Conservation (phyloP, 2,329 filamentous ascomycete genomes). For the Atkinsonella texensis region DNA sequence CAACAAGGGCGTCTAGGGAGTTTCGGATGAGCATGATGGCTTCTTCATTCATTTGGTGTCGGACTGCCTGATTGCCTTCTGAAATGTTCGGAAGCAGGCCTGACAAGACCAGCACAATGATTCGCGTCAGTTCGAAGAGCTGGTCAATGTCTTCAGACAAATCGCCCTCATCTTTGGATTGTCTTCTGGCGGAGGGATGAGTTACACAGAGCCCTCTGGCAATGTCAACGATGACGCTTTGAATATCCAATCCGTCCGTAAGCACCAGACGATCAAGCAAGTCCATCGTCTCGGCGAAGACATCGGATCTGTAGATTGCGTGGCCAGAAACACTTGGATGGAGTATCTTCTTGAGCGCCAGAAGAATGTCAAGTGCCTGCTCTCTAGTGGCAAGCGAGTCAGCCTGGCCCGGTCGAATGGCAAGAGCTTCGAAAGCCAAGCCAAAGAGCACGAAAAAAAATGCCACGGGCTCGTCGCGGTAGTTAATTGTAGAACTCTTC, state of each 20-base stretch:
- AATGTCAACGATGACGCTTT: conserved; percentile 88
- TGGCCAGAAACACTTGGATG: conserved; percentile 91
- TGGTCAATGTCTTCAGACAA: conserved; percentile 96
- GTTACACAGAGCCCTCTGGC: conserved; percentile 80
- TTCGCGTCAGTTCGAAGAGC: conserved; percentile 89
- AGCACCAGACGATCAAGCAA: conserved; percentile 83
- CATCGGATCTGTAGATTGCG: conserved; percentile 88
- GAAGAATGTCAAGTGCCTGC: conserved; percentile 78
- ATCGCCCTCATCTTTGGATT: conserved; percentile 51
- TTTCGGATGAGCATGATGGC: conserved; percentile 68
- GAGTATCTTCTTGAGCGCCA: conserved; percentile 87
- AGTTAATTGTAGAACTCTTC: conserved; percentile 78
- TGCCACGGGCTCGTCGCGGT: conserved; percentile 91
- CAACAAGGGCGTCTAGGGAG: conserved; percentile 77
- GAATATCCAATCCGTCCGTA: conserved; percentile 80
- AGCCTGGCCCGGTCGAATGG: conserved; percentile 51
- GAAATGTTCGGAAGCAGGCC: conserved; percentile 75
- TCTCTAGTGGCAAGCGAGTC: conserved; percentile 53
- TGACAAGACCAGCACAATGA: conserved; percentile 86
- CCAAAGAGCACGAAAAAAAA: conserved; percentile 99
- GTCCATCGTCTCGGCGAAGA: conserved; percentile 97
- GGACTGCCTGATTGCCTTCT: conserved; percentile 51
- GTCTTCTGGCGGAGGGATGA: conserved; percentile 69
- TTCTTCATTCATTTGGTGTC: conserved; percentile 77
- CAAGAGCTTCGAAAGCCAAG: conserved; percentile 89